These are phyloP conservation scores for Dendrobium nobile DNA, from an alignment of 106 monocot species.

Conservation along the genomic window DNA sequence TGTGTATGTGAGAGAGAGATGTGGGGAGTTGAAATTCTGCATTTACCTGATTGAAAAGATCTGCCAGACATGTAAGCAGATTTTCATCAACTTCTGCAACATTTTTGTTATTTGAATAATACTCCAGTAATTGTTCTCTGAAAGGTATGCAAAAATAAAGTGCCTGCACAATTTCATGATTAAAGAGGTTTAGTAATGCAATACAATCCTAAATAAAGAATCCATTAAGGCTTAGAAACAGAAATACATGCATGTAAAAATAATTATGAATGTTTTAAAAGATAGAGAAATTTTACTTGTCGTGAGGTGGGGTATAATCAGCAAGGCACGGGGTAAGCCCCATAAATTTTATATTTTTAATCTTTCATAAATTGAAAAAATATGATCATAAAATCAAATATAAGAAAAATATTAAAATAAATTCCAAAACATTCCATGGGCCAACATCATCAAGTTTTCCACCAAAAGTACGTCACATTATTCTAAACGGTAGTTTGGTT, in stretches of 20 bases:
- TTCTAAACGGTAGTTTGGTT: too few species aligned
- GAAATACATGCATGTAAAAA: background rate
- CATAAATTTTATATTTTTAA: too few species aligned
- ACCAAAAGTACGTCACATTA: too few species aligned
- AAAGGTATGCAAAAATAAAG: constrained; percentile 93
- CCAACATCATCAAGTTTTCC: too few species aligned
- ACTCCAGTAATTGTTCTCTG: constrained; percentile 83
- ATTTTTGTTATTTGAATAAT: constrained; percentile 73
- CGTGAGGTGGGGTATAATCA: too few species aligned
- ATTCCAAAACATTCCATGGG: too few species aligned
- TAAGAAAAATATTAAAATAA: too few species aligned
- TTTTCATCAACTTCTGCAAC: constrained; percentile 73
- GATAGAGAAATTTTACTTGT: background rate
- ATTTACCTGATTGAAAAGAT: constrained; percentile 84
- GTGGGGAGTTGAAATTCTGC: background rate
- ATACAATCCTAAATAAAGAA: background rate
- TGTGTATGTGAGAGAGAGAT: background rate
- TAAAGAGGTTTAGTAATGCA: background rate
- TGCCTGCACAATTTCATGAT: constrained; percentile 40
- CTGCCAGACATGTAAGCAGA: constrained; percentile 86
- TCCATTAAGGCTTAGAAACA: background rate
- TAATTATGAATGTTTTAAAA: background rate
- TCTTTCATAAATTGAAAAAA: too few species aligned
- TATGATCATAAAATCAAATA: too few species aligned
- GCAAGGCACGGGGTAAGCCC: too few species aligned